These are phyloP conservation scores for Mycena vitilis DNA, from an alignment of 768 basidiomycete species.

Conservation along the genomic window DNA sequence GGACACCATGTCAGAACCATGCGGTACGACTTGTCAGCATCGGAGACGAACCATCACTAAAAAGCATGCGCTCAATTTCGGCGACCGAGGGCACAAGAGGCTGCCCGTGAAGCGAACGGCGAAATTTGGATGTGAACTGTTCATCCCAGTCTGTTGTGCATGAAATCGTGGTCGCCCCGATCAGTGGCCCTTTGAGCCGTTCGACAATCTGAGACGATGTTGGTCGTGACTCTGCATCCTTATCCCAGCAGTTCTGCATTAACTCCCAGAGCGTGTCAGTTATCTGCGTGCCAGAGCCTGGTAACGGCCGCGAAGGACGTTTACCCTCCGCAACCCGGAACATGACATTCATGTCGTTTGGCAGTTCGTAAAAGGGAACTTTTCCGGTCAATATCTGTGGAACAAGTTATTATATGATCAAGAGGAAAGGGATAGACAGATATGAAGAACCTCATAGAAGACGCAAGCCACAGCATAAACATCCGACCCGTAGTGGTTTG, in stretches of 20 bases:
- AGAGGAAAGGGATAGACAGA: not conserved
- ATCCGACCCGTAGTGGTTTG: conserved; percentile 43
- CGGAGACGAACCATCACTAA: conserved; percentile 6
- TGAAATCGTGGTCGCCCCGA: conserved; percentile 17
- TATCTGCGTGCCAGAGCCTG: not conserved
- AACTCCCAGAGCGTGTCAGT: conserved; percentile 14
- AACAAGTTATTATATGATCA: not conserved
- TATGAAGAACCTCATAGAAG: conserved; percentile 47
- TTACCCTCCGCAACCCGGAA: not conserved
- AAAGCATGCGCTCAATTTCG: conserved; percentile 4
- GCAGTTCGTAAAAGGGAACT: conserved; percentile 11
- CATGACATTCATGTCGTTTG: conserved; percentile 10
- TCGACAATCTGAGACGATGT: not conserved
- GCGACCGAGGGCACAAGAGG: conserved; percentile 8
- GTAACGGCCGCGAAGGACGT: not conserved
- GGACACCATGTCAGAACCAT: too few species aligned
- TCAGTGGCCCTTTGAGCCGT: not conserved
- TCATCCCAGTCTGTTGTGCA: conserved; percentile 19
- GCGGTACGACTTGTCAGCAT: too few species aligned
- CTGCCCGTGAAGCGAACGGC: not conserved
- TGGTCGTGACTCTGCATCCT: not conserved
- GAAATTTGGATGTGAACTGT: conserved; percentile 19
- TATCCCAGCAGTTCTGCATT: conserved; percentile 17
- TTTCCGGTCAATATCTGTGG: conserved; percentile 17
- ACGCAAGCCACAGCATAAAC: conserved; percentile 56